phyloP scores from a whole-genome alignment of 2,329 filamentous ascomycete species.

The Talaromyces sp. region DNA sequence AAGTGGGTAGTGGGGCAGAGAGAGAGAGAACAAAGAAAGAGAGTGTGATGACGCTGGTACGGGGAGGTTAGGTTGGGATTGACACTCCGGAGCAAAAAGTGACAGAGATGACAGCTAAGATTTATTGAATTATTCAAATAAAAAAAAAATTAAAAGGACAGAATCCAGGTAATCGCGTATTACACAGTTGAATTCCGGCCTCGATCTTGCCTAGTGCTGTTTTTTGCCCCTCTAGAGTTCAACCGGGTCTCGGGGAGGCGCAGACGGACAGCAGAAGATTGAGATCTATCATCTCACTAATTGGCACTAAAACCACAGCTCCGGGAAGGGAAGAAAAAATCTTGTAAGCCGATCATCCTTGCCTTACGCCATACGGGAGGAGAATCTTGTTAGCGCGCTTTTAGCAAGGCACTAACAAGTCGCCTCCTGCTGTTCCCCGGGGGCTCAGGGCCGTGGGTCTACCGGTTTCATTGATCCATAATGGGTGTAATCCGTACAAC shows the following conservation, averaged over 20 bases:
- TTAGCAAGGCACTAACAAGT: conserved; percentile 1
- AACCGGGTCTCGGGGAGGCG: conserved; percentile 24
- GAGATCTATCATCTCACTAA: conserved; percentile 45
- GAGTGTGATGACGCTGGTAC: background rate
- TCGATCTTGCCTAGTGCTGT: background rate
- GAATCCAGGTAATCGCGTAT: too few species aligned
- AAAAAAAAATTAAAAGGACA: too few species aligned
- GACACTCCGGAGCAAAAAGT: background rate
- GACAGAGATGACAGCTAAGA: background rate
- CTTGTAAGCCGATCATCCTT: conserved; percentile 34
- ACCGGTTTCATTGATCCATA: conserved; percentile 24
- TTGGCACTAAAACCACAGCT: conserved; percentile 37
- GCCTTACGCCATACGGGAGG: conserved; percentile 29
- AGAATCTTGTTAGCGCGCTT: conserved; percentile 32
- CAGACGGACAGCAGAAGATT: conserved; percentile 20
- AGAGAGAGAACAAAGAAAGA: background rate
- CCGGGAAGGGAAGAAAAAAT: conserved; percentile 28
- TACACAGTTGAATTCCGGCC: too few species aligned
- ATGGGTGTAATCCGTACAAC: background rate
- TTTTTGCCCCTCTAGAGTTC: conserved; percentile 15
- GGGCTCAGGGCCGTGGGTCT: conserved; percentile 34
- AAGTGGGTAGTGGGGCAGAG: conserved; percentile 5
- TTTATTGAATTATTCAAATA: background rate
- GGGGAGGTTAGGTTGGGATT: too few species aligned
- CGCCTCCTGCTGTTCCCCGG: conserved; percentile 37